A percentile compares a stretch with the other conserved stretches of the same genome.
Conservation (phyloP, 805 yeast species). For the Saturnispora halmiae region DNA sequence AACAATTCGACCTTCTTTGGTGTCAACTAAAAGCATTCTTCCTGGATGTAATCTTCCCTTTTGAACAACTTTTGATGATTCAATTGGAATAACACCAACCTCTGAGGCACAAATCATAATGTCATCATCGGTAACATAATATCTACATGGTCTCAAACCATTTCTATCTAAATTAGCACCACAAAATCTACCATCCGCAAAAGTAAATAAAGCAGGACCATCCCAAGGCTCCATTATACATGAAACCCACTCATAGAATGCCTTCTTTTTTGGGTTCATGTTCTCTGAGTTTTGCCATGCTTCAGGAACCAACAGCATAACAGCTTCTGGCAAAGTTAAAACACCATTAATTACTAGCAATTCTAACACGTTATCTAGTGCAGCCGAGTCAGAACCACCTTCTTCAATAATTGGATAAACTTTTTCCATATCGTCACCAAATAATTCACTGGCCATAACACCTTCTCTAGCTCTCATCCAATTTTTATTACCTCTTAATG, state of each 20-base stretch:
- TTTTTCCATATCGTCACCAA: constrained; percentile 86
- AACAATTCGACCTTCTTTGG: constrained; percentile 84
- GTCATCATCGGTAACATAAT: constrained; percentile 89
- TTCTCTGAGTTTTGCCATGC: constrained; percentile 88
- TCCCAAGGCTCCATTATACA: constrained; percentile 99
- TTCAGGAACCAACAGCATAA: constrained; percentile 94
- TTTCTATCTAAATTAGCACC: constrained; percentile 98
- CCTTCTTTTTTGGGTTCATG: constrained; percentile 87
- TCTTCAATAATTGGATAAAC: constrained; percentile 94
- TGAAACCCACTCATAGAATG: constrained; percentile 99
- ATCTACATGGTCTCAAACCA: constrained; percentile 97
- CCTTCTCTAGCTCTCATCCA: constrained; percentile 99
- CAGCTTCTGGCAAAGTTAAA: constrained; percentile 88
- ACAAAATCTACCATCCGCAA: constrained; percentile 95
- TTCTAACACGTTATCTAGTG: constrained; percentile 92
- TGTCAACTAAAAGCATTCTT: constrained; percentile 89
- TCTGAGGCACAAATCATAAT: constrained; percentile 96
- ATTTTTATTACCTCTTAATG: constrained; percentile 93
- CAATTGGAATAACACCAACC: constrained; percentile 92
- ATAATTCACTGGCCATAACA: constrained; percentile 77
- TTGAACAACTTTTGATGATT: constrained; percentile 68
- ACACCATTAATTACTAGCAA: constrained; percentile 87
- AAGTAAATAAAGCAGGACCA: constrained; percentile 95
- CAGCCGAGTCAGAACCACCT: constrained; percentile 98
- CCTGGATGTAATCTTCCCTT: constrained; percentile 97